Base-by-base conservation (phyloP, 2,329 filamentous ascomycete genomes). In the Gaeumannomyces tritici region DNA sequence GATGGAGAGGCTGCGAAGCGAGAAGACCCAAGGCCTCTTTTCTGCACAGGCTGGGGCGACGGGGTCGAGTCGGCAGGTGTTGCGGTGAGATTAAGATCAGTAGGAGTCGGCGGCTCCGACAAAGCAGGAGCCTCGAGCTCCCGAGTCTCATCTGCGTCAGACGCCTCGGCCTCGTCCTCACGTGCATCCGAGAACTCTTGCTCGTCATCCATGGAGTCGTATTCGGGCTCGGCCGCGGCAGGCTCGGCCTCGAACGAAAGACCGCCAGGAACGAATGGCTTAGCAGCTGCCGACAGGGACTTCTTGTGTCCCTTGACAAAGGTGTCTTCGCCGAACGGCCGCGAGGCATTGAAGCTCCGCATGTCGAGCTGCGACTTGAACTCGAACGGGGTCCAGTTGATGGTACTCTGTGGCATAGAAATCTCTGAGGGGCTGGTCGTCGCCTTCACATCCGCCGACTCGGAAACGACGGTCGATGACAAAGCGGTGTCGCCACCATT, bases 211-310 rank as follows among this genome's bases (percentile, higher is more conserved):
- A 7, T 60, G 55, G 24, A 62, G 55, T 11, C 61, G 35, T 15
- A 51, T 33, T 27, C 55, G n/a, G 67, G 66, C 18, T 72, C 69
- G 21, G 67, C 67, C 15, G 63, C 59, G 11, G 11, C 63, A 55
- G 6, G 61, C 56, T 42, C 68, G 66, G 1, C 69, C 68, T 31
- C 70, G 63, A 51, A 69, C 67, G 64, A 73, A 63, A 67, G 67
- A 12, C 70, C 74, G 24, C 77, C 75, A 18, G 83, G 81, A 5
- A 79, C 81, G 71, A 95, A 96, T 0, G 89, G 82, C 68, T 84
- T 85, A 0, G 90, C 89, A 21, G 85, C 81, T 4, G 89, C 88
- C 47, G 90, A 93, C 28, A 93, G 77, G 5, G 85, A 85, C 67
- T 81, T 81, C 66, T 79, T 79, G 70, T 83, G 76, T 61, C 77